Percentiles rank a stretch among this genome's conserved stretches.
These are phyloP conservation scores for Aaosphaeria pasadenensis DNA, from an alignment of 2,329 filamentous ascomycete genomes.

Conservation along the genomic window DNA sequence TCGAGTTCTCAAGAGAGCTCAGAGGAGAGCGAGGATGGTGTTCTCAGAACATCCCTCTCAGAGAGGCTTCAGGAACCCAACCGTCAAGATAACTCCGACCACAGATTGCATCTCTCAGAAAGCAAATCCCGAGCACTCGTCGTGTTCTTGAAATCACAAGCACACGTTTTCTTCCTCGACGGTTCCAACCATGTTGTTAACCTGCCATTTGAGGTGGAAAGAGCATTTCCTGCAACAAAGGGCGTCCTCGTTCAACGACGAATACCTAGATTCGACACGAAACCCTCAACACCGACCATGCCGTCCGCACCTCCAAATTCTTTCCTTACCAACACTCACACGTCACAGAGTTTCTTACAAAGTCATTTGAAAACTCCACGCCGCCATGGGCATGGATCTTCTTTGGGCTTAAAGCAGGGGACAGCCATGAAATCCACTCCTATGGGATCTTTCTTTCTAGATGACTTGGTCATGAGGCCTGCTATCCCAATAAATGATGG, in stretches of 20 bases:
- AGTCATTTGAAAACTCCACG: constrained; percentile 32
- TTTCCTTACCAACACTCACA: constrained; percentile 58
- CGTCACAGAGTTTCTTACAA: constrained; percentile 55
- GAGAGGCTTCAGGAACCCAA: constrained; percentile 32
- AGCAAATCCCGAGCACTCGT: constrained; percentile 63
- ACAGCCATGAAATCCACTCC: constrained; percentile 20
- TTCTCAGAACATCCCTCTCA: constrained; percentile 21
- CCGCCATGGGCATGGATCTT: constrained; percentile 23
- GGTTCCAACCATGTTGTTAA: constrained; percentile 87
- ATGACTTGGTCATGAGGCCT: constrained; percentile 26
- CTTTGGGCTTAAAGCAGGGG: constrained; percentile 19
- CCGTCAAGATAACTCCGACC: constrained; percentile 8
- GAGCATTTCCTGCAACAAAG: constrained; percentile 74
- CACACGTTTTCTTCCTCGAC: constrained; percentile 86
- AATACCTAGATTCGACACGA: constrained; percentile 49
- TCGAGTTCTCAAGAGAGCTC: constrained; percentile 3
- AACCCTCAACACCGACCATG: constrained; percentile 35
- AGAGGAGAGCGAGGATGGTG: constrained; percentile 12
- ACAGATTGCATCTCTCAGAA: constrained; percentile 17
- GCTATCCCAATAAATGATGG: constrained; percentile 40
- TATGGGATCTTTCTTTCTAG: constrained; percentile 23
- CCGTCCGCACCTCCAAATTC: constrained; percentile 73
- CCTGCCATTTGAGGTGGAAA: constrained; percentile 91
- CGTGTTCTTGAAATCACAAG: constrained; percentile 87
- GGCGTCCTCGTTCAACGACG: constrained; percentile 87